These are phyloP conservation scores for Phytophthora tentaculata DNA, from an alignment of 352 stramenopile genomes.

Conservation along the genomic window DNA sequence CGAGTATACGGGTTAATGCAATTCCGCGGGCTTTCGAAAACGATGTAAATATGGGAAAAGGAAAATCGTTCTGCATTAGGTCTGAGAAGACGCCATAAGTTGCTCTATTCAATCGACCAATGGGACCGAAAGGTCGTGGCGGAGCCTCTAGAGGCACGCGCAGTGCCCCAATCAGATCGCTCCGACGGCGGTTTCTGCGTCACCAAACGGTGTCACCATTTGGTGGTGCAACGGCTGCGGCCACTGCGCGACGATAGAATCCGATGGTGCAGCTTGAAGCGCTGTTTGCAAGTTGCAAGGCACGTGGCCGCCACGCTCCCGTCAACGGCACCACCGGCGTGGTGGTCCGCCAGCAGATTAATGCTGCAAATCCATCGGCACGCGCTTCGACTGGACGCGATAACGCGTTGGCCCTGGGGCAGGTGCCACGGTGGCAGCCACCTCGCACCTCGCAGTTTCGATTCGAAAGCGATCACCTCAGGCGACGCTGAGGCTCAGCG, in stretches of 20 bases:
- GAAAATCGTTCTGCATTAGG: background rate
- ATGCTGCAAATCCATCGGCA: constrained; percentile 27
- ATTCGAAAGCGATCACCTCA: no score
- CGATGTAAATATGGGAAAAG: no score
- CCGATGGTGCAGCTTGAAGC: constrained; percentile 17
- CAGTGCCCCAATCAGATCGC: constrained; percentile 30
- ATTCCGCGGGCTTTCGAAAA: background rate
- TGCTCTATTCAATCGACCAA: constrained; percentile 14
- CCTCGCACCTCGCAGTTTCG: no score
- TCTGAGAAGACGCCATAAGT: background rate
- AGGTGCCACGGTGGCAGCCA: no score
- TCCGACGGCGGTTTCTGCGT: constrained; percentile 8
- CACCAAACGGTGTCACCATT: constrained; percentile 6
- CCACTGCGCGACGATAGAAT: constrained; percentile 5
- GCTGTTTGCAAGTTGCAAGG: constrained; percentile 1
- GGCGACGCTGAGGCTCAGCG: no score
- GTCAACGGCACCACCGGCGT: constrained; percentile 4
- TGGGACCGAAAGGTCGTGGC: constrained; percentile 10
- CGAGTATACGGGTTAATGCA: constrained; percentile 2
- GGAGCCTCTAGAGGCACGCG: constrained; percentile 21
- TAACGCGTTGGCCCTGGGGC: background rate
- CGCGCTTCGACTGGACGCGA: constrained; percentile 1
- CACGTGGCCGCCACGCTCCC: constrained; percentile 20
- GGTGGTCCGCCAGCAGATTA: constrained; percentile 14
- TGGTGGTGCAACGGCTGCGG: constrained; percentile 11